phyloP scores from a whole-genome alignment of 495 filamentous ascomycete genomes.

The Penicillium subrubescens region DNA sequence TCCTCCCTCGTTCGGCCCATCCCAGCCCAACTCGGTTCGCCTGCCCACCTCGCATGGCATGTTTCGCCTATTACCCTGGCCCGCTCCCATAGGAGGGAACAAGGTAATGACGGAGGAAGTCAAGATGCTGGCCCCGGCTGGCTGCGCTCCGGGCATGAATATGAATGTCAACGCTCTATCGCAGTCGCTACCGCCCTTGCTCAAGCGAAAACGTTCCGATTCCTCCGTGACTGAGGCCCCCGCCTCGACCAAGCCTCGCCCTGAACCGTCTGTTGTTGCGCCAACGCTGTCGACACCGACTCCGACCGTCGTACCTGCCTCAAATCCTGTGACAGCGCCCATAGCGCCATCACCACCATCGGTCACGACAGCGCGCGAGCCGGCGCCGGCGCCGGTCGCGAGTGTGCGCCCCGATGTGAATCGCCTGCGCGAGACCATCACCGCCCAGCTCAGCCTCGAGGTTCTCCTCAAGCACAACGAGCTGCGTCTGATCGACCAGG shows the following conservation, averaged over 20 bases:
- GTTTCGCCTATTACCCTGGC: slow-evolving; percentile 59
- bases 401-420: slow-evolving; percentile 31
- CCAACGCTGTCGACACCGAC: slow-evolving; percentile 15
- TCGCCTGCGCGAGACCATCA: slow-evolving; percentile 68
- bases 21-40: slow-evolving; percentile 16
- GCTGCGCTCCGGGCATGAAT: slow-evolving; percentile 42
- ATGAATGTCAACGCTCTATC: slow-evolving; percentile 32
- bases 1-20: slow-evolving; percentile 3
- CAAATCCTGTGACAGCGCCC: slow-evolving; percentile 7
- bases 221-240: slow-evolving; percentile 40
- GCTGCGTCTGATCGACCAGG: slow-evolving; percentile 90
- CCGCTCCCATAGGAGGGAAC: slow-evolving; percentile 56
- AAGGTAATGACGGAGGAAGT: slow-evolving; percentile 52
- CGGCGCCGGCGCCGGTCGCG: slow-evolving; percentile 13
- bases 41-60: slow-evolving; percentile 54
- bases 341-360: slow-evolving; percentile 13
- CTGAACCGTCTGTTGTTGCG: slow-evolving; percentile 24
- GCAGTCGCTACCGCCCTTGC: slow-evolving; percentile 38
- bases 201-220: slow-evolving; percentile 59
- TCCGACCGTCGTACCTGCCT: slow-evolving; percentile 8
- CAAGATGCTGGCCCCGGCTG: slow-evolving; percentile 46
- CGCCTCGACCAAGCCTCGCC: slow-evolving; percentile 36
- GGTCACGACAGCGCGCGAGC: slow-evolving; percentile 13
- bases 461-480: slow-evolving; percentile 94
- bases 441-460: slow-evolving; percentile 85